A percentile compares a stretch with the other conserved stretches of the same genome.
Conservation (phyloP, 2,329 filamentous ascomycete genomes). For the Fonsecaea pedrosoi region DNA sequence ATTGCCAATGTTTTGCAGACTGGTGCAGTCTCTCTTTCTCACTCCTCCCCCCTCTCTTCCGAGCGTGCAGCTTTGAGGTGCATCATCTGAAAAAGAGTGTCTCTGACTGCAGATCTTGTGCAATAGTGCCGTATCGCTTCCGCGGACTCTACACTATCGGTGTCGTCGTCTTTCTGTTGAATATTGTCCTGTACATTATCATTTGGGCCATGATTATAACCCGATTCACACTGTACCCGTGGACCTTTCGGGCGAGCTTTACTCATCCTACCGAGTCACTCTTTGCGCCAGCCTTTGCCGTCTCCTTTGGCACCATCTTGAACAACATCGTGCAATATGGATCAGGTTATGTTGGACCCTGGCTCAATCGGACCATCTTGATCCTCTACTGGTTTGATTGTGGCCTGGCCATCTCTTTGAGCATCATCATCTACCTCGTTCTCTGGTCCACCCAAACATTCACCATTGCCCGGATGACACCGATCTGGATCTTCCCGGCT, state of each 20-base stretch:
- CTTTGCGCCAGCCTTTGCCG: conserved; percentile 72
- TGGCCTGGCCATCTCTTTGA: conserved; percentile 69
- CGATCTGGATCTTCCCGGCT: conserved; percentile 85
- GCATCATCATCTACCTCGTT: conserved; percentile 74
- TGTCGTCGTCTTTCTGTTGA: conserved; percentile 67
- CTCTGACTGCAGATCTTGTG: background rate
- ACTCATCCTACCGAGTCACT: conserved; percentile 78
- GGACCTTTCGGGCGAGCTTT: conserved; percentile 74
- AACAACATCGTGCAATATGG: conserved; percentile 83
- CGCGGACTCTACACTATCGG: conserved; percentile 66
- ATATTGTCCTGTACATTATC: conserved; percentile 66
- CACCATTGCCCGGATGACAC: conserved; percentile 83
- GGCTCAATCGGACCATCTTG: conserved; percentile 67
- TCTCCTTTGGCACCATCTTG: conserved; percentile 76
- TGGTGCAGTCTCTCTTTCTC: conserved; percentile 51
- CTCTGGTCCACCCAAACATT: conserved; percentile 72
- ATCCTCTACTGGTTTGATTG: conserved; percentile 78
- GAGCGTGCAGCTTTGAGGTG: background rate
- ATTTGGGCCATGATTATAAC: conserved; percentile 69
- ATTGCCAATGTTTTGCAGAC: conserved; percentile 65
- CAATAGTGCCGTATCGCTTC: conserved; percentile 59
- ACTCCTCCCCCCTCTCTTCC: too few species aligned
- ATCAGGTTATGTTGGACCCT: conserved; percentile 64
- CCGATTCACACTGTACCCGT: conserved; percentile 73
- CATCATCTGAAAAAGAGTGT: conserved; percentile 19